Conservation (phyloP, 139 green algal species). For the Zygnema circumcarinatum region DNA sequence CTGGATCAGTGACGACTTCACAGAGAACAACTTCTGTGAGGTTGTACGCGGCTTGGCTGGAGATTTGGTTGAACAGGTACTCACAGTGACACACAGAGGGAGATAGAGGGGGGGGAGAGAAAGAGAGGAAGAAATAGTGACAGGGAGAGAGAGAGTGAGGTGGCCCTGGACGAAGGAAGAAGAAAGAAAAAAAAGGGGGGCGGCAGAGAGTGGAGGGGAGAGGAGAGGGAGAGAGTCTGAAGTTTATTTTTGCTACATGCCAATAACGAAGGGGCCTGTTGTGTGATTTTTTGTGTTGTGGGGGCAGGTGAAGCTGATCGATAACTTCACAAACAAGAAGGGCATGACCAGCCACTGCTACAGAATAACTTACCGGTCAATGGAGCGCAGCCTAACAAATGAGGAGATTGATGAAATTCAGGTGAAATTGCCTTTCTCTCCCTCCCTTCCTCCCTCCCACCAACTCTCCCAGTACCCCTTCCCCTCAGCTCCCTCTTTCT, state of each 20-base stretch:
- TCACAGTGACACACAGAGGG: background rate
- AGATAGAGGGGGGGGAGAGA: too few relatives aligned
- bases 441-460: background rate
- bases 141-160: background rate
- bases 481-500: too few relatives aligned
- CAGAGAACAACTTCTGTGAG: conserved; percentile 99
- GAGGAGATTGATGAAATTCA: conserved; percentile 97
- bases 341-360: conserved; percentile 91
- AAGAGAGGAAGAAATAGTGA: too few relatives aligned
- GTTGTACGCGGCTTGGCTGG: conserved; percentile 81
- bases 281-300: conserved; percentile 5
- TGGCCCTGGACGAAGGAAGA: background rate
- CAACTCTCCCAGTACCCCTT: background rate
- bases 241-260: too few relatives aligned
- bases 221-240: too few relatives aligned
- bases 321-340: conserved; percentile 96
- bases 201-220: too few relatives aligned
- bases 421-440: conserved; percentile 51
- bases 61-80: conserved; percentile 63
- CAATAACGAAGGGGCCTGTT: too few relatives aligned
- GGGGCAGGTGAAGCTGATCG: conserved; percentile 91
- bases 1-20: conserved; percentile 91
- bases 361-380: conserved; percentile 92
- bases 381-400: conserved; percentile 93
- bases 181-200: too few relatives aligned